phyloP scores from a whole-genome alignment of 164 flowering plant species.

The Vitis vinifera region DNA sequence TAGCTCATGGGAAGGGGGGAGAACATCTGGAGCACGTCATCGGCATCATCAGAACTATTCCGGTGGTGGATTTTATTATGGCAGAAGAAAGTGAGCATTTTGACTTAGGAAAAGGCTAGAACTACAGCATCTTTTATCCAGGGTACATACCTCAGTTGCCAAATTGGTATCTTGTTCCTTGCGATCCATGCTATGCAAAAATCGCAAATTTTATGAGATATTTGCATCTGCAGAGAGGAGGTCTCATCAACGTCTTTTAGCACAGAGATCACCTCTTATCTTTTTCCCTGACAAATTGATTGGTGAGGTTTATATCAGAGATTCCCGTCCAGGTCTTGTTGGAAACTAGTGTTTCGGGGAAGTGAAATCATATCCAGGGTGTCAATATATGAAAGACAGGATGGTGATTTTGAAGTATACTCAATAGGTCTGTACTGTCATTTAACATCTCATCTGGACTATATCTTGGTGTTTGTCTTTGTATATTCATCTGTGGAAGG shows the following conservation, averaged over 20 bases:
- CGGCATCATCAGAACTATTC: slow-evolving; percentile 42
- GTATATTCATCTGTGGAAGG: not conserved
- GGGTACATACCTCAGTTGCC: too few relatives aligned
- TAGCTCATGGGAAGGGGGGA: slow-evolving; percentile 70
- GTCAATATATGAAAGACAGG: too few relatives aligned
- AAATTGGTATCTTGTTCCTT: not conserved
- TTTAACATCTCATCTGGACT: not conserved
- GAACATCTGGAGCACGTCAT: slow-evolving; percentile 54
- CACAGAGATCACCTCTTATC: too few relatives aligned
- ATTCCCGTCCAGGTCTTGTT: too few relatives aligned
- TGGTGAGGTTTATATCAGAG: not conserved
- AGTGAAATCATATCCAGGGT: too few relatives aligned
- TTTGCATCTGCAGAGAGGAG: not conserved
- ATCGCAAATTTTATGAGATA: not conserved
- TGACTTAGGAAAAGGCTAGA: not conserved
- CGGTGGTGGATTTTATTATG: slow-evolving; percentile 59
- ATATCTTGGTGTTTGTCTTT: not conserved
- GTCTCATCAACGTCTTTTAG: not conserved
- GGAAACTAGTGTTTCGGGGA: too few relatives aligned
- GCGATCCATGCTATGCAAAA: not conserved
- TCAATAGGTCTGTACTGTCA: too few relatives aligned
- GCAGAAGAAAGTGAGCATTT: slow-evolving; percentile 51
- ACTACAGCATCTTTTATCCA: too few relatives aligned
- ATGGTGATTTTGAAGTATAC: too few relatives aligned
- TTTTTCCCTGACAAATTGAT: not conserved